These are phyloP conservation scores for Thalassiosira profunda DNA, from an alignment of 108 stramenopile species.

Conservation along the genomic window DNA sequence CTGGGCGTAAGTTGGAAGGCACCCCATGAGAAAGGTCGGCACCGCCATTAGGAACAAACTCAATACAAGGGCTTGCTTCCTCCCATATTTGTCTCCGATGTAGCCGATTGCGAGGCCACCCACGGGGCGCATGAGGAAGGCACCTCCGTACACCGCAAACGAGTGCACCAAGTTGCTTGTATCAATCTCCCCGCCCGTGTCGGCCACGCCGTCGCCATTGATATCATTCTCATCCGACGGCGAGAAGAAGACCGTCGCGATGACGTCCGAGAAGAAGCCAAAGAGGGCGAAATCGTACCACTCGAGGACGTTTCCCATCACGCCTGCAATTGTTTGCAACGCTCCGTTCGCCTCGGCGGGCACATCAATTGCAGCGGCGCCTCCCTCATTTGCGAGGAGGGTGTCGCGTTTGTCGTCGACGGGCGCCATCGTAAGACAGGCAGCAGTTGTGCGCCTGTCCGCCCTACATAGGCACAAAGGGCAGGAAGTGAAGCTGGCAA, in stretches of 20 bases:
- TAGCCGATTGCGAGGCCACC: constrained; percentile 72
- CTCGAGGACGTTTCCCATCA: constrained; percentile 42
- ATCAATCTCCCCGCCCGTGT: constrained; percentile 10
- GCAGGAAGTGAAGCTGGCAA: too few species aligned
- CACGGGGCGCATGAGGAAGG: constrained; percentile 71
- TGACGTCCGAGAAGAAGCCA: constrained; percentile 45
- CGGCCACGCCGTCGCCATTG: constrained; percentile 1
- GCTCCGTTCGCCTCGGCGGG: too few species aligned
- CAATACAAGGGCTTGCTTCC: constrained; percentile 61
- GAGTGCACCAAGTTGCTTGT: constrained; percentile 7
- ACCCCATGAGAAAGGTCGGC: constrained; percentile 74
- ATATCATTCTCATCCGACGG: constrained; percentile 15
- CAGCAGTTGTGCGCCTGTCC: too few species aligned
- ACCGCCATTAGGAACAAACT: constrained; percentile 71
- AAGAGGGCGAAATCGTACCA: constrained; percentile 66
- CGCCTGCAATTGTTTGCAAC: constrained; percentile 30
- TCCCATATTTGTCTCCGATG: constrained; percentile 69
- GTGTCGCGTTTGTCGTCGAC: too few species aligned
- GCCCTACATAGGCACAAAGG: too few species aligned
- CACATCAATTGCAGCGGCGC: too few species aligned
- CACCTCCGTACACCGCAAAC: constrained; percentile 77
- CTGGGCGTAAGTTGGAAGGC: constrained; percentile 65
- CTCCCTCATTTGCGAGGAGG: too few species aligned
- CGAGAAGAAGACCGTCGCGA: constrained; percentile 46
- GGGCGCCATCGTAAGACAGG: too few species aligned